These are phyloP conservation scores for Coniochaeta ligniaria DNA, from an alignment of 2,329 filamentous ascomycete genomes.

Conservation along the genomic window DNA sequence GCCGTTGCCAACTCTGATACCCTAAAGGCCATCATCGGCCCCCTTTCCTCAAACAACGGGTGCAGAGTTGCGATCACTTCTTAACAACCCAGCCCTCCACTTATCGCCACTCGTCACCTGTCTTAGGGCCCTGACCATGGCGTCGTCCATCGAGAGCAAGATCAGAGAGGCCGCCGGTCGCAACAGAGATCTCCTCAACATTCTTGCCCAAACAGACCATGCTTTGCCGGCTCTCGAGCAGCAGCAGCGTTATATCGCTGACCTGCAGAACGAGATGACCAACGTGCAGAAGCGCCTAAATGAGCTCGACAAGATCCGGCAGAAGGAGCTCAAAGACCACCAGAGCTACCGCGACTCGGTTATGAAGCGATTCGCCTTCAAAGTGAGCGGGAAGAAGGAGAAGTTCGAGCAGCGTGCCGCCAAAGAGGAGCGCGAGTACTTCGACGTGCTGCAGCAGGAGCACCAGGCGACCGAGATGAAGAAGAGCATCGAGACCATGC, in stretches of 20 bases:
- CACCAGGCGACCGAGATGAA: slow-evolving; percentile 35
- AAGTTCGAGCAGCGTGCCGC: slow-evolving; percentile 40
- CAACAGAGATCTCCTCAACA: slow-evolving; percentile 35
- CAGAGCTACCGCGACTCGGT: slow-evolving; percentile 45
- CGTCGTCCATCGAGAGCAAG: slow-evolving; percentile 20
- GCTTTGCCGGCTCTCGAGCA: slow-evolving; percentile 36
- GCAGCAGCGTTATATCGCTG: slow-evolving; percentile 34
- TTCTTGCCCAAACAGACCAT: slow-evolving; percentile 41
- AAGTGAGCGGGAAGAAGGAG: slow-evolving; percentile 39
- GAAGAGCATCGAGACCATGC: slow-evolving; percentile 28
- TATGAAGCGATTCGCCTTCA: slow-evolving; percentile 43
- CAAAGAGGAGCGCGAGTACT: slow-evolving; percentile 49
- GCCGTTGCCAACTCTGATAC: too few species aligned
- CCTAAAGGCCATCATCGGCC: too few species aligned
- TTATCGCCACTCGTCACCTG: too few species aligned
- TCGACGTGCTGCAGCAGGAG: slow-evolving; percentile 41
- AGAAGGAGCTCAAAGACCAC: slow-evolving; percentile 42
- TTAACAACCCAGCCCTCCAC: too few species aligned
- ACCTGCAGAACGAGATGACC: slow-evolving; percentile 34
- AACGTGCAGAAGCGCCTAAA: slow-evolving; percentile 28
- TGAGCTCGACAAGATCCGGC: slow-evolving; percentile 29
- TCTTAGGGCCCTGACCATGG: slow-evolving; percentile 11
- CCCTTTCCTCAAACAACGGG: too few species aligned
- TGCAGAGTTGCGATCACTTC: too few species aligned
- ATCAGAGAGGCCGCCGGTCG: slow-evolving; percentile 31